Conservation (phyloP, 2,329 filamentous ascomycete species). For the Rutstroemia sp. region DNA sequence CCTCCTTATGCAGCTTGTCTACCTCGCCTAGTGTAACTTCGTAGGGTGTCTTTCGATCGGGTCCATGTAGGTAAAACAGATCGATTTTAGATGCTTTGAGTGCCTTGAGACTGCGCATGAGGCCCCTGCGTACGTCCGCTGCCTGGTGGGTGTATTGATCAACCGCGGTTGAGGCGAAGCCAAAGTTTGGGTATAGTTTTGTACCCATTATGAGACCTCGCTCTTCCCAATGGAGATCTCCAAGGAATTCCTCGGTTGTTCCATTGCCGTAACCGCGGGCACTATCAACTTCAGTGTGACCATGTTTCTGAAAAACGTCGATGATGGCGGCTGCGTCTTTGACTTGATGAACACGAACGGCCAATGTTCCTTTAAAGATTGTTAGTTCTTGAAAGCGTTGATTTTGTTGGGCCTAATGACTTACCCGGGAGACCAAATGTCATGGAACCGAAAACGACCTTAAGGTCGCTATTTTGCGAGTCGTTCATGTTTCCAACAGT, state of each 20-base stretch:
- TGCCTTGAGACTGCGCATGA: constrained; percentile 35
- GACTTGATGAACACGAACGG: no score
- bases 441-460: no score
- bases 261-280: neutral
- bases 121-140: neutral
- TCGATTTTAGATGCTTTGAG: constrained; percentile 39
- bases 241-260: neutral
- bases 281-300: neutral
- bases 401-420: no score
- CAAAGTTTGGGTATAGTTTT: neutral
- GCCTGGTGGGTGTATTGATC: neutral
- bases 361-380: no score
- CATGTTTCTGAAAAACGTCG: neutral
- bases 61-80: constrained; percentile 15
- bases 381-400: no score
- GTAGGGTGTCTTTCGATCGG: constrained; percentile 19
- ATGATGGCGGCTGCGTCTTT: no score
- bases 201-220: neutral
- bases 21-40: constrained; percentile 22
- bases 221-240: neutral
- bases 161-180: no score
- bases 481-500: no score
- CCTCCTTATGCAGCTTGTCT: constrained; percentile 26
- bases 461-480: no score
- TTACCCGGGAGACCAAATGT: no score